Conservation (phyloP, 2,329 filamentous ascomycete species). For the Zymoseptoria ardabiliae region DNA sequence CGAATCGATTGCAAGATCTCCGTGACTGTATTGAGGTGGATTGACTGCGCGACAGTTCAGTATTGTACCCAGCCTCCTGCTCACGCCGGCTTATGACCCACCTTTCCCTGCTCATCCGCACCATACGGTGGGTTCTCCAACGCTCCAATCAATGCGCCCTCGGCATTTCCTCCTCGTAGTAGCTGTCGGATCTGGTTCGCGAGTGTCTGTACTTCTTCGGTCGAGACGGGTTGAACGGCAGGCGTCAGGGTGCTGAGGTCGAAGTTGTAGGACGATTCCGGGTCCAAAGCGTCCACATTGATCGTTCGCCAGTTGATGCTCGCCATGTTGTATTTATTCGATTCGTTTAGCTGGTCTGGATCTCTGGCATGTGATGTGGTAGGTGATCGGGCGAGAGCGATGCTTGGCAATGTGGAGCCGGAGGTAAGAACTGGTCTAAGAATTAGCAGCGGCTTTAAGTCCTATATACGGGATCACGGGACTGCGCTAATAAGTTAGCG, state of each 20-base stretch:
- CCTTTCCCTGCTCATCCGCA: conserved; percentile 47
- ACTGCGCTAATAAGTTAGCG: no score
- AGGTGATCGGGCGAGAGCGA: not conserved
- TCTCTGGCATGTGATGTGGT: not conserved
- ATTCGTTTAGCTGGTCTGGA: not conserved
- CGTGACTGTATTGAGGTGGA: conserved; percentile 78
- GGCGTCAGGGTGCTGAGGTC: conserved; percentile 77
- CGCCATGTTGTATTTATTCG: conserved; percentile 31
- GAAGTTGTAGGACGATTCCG: conserved; percentile 87
- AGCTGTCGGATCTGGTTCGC: conserved; percentile 80
- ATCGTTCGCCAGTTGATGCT: conserved; percentile 71
- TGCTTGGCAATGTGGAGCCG: not conserved
- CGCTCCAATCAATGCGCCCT: conserved; percentile 77
- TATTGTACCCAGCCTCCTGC: not conserved
- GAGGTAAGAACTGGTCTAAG: no score
- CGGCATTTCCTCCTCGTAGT: conserved; percentile 74
- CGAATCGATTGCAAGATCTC: conserved; percentile 96
- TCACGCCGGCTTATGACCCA: conserved; percentile 26
- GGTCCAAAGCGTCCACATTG: conserved; percentile 85
- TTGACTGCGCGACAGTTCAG: conserved; percentile 50
- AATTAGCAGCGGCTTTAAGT: not conserved
- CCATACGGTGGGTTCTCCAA: conserved; percentile 76
- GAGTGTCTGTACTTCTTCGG: conserved; percentile 70
- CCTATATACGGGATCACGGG: no score
- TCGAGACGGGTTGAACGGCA: conserved; percentile 63